phyloP scores from a whole-genome alignment of 2,329 filamentous ascomycete species.

The Cordyceps sp. region DNA sequence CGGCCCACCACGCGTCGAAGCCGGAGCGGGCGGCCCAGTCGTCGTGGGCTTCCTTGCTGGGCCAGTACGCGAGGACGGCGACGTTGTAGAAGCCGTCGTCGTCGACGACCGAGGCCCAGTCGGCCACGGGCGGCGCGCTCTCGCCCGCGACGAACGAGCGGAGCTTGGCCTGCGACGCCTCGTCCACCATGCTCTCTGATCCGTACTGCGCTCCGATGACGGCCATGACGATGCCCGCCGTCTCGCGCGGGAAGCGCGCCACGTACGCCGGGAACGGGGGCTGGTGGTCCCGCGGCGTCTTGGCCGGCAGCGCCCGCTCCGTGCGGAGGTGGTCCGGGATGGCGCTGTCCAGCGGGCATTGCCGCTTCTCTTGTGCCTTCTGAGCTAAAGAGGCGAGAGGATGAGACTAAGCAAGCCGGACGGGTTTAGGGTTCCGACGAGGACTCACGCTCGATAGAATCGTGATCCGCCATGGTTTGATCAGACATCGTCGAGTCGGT shows the following conservation, averaged over 20 bases:
- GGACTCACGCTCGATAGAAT: no score
- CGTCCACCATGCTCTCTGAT: neutral
- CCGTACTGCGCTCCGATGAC: neutral
- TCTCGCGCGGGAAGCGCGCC: neutral
- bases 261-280: neutral
- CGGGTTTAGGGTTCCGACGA: no score
- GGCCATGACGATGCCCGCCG: neutral
- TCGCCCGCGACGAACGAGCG: neutral
- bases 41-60: neutral
- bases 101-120: neutral
- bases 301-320: neutral
- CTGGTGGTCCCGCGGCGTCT: neutral
- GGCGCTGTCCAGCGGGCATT: neutral
- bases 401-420: no score
- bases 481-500: no score
- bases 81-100: neutral
- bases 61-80: neutral
- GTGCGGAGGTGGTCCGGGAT: neutral
- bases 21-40: neutral
- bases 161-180: neutral
- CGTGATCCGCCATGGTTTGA: no score
- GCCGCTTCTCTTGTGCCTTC: no score
- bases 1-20: constrained; percentile 1
- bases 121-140: neutral
- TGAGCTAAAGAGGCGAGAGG: no score